These are phyloP conservation scores for Pichia sp. DNA, from an alignment of 1,139 yeast genomes.

Conservation along the genomic window DNA sequence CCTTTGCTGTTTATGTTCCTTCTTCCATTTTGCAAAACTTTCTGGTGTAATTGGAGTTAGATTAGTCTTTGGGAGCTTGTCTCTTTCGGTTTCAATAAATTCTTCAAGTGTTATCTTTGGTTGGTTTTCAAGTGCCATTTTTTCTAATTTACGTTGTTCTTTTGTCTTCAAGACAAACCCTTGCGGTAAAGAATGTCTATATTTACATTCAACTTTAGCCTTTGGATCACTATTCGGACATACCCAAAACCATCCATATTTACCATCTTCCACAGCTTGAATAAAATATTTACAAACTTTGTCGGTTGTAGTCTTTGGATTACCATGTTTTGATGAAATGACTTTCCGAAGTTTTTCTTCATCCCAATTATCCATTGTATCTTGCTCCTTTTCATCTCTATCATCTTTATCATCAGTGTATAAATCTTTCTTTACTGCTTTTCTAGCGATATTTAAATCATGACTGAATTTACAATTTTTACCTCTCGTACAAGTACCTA, in stretches of 20 bases:
- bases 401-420: conserved; percentile 76
- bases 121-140: conserved; percentile 74
- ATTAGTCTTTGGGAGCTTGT: conserved; percentile 65
- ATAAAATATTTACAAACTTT: conserved; percentile 90
- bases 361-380: conserved; percentile 97
- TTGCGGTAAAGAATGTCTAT: conserved; percentile 93
- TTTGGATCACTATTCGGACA: conserved; percentile 89
- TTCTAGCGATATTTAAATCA: conserved; percentile 80
- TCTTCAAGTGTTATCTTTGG: conserved; percentile 94
- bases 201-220: conserved; percentile 60
- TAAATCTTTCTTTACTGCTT: conserved; percentile 83
- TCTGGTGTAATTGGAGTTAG: conserved; percentile 87
- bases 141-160: conserved; percentile 88
- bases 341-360: conserved; percentile 89
- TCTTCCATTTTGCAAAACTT: conserved; percentile 82
- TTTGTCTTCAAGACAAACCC: conserved; percentile 96
- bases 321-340: conserved; percentile 87
- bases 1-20: conserved; percentile 56
- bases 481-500: conserved; percentile 88
- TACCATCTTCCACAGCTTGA: conserved; percentile 95
- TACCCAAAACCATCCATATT: conserved; percentile 98
- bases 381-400: conserved; percentile 49
- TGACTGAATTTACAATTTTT: conserved; percentile 90
- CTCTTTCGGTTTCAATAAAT: conserved; percentile 90
- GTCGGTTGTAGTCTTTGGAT: conserved; percentile 90